These are phyloP conservation scores for Amanita rubescens DNA, from an alignment of 768 basidiomycete genomes.

Conservation along the genomic window DNA sequence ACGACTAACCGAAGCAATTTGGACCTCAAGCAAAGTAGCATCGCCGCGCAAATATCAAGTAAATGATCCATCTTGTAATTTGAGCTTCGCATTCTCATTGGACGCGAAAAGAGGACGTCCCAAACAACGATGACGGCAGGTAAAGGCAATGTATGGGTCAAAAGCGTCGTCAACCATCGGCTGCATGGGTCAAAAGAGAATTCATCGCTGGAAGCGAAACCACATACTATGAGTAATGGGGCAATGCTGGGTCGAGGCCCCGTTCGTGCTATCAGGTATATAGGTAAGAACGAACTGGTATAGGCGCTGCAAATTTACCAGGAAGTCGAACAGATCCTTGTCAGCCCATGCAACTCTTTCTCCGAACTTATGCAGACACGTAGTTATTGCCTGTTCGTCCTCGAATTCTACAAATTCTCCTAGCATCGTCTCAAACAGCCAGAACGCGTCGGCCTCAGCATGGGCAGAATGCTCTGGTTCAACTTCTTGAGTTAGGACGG, in stretches of 20 bases:
- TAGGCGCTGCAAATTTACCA: conserved; percentile 36
- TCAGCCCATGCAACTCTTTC: conserved; percentile 59
- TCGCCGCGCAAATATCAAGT: conserved; percentile 62
- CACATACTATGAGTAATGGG: conserved; percentile 76
- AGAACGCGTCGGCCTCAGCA: conserved; percentile 76
- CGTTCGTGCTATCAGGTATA: conserved; percentile 39
- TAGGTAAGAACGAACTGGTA: neutral
- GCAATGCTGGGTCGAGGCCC: conserved; percentile 62
- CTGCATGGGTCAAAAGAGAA: conserved; percentile 26
- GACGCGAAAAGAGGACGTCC: conserved; percentile 64
- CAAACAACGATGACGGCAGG: conserved; percentile 52
- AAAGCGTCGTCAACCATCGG: conserved; percentile 66
- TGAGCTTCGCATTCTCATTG: conserved; percentile 43
- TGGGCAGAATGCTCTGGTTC: conserved; percentile 55
- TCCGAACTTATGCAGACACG: conserved; percentile 60
- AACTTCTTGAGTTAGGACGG: conserved; percentile 52
- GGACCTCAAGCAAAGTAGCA: conserved; percentile 52
- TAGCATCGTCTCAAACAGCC: conserved; percentile 70
- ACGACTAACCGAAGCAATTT: conserved; percentile 46
- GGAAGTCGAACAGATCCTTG: conserved; percentile 45
- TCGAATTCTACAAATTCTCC: conserved; percentile 71
- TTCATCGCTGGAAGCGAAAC: neutral
- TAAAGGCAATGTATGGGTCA: conserved; percentile 68
- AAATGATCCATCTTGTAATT: conserved; percentile 62
- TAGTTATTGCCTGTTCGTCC: conserved; percentile 51